These are phyloP conservation scores for Trichoderma orchidacearum DNA, from an alignment of 495 filamentous ascomycete species.

Conservation along the genomic window DNA sequence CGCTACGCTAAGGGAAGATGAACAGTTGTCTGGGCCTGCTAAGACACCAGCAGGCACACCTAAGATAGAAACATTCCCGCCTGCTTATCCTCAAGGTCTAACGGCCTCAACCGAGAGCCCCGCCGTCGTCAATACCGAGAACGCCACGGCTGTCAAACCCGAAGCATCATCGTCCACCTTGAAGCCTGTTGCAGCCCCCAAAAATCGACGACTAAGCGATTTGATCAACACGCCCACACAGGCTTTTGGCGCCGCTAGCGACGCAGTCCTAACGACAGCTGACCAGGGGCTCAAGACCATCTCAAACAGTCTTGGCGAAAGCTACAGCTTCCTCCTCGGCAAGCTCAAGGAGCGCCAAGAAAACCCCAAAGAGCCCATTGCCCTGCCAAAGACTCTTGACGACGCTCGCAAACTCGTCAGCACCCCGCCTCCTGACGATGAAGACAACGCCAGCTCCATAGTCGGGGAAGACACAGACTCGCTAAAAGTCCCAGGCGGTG, in stretches of 20 bases:
- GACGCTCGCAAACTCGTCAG: conserved; percentile 61
- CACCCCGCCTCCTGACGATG: conserved; percentile 33
- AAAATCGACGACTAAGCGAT: conserved; percentile 57
- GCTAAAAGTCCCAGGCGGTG: too few relatives aligned
- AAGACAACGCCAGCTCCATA: conserved; percentile 20
- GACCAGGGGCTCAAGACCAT: conserved; percentile 88
- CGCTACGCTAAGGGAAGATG: conserved; percentile 77
- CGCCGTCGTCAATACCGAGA: conserved; percentile 19
- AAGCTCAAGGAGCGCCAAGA: conserved; percentile 61
- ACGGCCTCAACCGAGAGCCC: conserved; percentile 19
- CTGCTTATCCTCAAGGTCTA: conserved; percentile 30
- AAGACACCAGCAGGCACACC: conserved; percentile 41
- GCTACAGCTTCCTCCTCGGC: conserved; percentile 87
- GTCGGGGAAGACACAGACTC: conserved; percentile 32
- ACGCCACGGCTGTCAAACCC: conserved; percentile 26
- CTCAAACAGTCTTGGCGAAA: conserved; percentile 71
- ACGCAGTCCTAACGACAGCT: conserved; percentile 71
- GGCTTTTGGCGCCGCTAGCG: conserved; percentile 68
- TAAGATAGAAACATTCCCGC: conserved; percentile 35
- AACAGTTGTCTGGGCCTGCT: conserved; percentile 44
- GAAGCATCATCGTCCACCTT: conserved; percentile 23
- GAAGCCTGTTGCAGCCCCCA: conserved; percentile 28
- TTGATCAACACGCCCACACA: conserved; percentile 72
- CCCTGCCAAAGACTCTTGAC: conserved; percentile 58
- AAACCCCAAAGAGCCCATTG: conserved; percentile 29